phyloP scores from a whole-genome alignment of 805 yeast genomes.

The Starmera dryadoides region DNA sequence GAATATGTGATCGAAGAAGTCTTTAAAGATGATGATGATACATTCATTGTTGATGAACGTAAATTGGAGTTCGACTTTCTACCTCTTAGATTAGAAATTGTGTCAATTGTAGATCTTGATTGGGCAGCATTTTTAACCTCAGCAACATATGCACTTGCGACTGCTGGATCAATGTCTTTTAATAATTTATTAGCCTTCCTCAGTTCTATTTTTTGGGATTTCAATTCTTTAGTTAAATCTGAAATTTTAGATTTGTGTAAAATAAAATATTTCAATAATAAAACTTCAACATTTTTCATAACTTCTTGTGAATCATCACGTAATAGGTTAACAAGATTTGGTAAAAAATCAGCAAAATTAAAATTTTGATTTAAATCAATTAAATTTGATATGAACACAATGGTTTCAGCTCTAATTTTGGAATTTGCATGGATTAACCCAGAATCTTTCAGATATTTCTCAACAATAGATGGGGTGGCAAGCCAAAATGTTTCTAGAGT shows the following conservation, averaged over 20 bases:
- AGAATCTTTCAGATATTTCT: constrained; percentile 32
- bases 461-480: constrained; percentile 41
- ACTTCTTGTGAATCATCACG: constrained; percentile 20
- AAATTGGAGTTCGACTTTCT: background rate
- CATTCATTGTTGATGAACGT: background rate
- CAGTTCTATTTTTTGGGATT: constrained; percentile 14
- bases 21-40: background rate
- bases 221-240: constrained; percentile 14
- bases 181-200: constrained; percentile 11
- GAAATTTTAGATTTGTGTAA: constrained; percentile 10
- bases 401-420: constrained; percentile 33
- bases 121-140: constrained; percentile 5
- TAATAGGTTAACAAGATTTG: constrained; percentile 17
- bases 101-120: constrained; percentile 14
- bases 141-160: constrained; percentile 12
- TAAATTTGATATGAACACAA: constrained; percentile 37
- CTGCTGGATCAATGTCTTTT: constrained; percentile 12
- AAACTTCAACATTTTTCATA: constrained; percentile 17
- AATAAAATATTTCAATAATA: constrained; percentile 17
- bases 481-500: constrained; percentile 51
- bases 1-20: background rate
- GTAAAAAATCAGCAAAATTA: constrained; percentile 21
- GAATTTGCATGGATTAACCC: constrained; percentile 35
- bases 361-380: constrained; percentile 28
- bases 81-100: constrained; percentile 12